Evolutionary conservation across 2,329 filamentous ascomycete species (phyloP), one percentile per base, ranked within the genome.

Genomic region (Exophiala phaeomuriformis): DNA sequence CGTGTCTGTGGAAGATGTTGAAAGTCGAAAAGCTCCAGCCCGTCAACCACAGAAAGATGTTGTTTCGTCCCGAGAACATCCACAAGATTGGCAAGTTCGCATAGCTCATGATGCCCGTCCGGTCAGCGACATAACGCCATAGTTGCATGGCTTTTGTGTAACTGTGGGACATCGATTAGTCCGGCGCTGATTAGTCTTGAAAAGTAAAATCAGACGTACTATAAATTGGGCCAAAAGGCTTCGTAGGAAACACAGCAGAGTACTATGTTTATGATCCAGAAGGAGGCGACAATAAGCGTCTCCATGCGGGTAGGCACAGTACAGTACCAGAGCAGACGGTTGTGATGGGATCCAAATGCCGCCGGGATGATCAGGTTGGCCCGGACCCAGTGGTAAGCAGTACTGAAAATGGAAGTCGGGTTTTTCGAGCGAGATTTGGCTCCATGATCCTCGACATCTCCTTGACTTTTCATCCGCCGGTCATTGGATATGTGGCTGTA

Each of bases 21-120:
- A 81, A 86, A 0, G 80, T 82, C 1, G 76, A 75, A 64, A 84
- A 86, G 7, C 79, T 81, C 83, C 84, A 87, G 0, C 83, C 83
- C 0, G 84, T 86, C 0, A 82, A 64, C 80, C 80, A 84, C 51
- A 85, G 70, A 10, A 86, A 73, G 0, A 82, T 63, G 48, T 87
- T 85, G 57, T 87, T 88, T 6, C 84, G 73, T 64, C 80, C 79
- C 0, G 78, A 80, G 59, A 87, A 86, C 0, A 86, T 66, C 82
- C 82, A 86, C 0, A 86, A 69, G 2, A 84, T 62, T 0, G 82
- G 80, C 4, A 86, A 74, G 57, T 84, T 84, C 3, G 78, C 79
- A 59, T 83, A 79, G 0, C 81, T 78, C 28, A 87, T 73, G 32
- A 83, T 77, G 0, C 83, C 83, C 0, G 82, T 83, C 6, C 84